Base-by-base conservation (phyloP, 345 rosid species). In the Odontarrhena argentea region DNA sequence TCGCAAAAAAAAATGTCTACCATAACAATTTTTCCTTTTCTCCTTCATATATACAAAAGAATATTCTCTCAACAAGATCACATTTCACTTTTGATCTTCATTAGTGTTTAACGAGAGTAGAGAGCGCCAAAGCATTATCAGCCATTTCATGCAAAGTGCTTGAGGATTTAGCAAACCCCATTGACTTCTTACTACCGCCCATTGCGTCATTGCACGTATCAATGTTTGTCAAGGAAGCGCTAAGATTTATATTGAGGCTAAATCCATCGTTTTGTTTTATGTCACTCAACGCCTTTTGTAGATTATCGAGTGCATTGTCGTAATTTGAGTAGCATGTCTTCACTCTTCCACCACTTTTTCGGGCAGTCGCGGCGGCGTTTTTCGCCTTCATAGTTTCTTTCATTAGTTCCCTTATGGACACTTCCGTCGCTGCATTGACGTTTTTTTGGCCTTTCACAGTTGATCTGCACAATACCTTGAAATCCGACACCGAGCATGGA, bases 171-270 rank as follows among this genome's bases (percentile, higher is more conserved):
- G 63, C 49, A 1, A 60, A 60, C 14, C 37, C 37, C 1, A 18
- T 60, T 4, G 70, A 55, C 10, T 14, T 11, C 5, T 63, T 47
- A 38, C 8, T 13, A 46, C 52, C 45, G 0, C 37, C 44, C 72
- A 60, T 51, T 1, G 77, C 72, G 13, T 82, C 83, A 9, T 52
- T 42, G 53, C 85, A 79, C 3, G 76, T 67, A 35, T 41, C 75
- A 15, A 61, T 46, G 14, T 79, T 36, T 2, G 79, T 51, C 22
- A 79, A 40, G 0, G 68, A 53, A 0, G 75, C 77, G 9, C 74
- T 76, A 52, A 81, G 74, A 38, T 74, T 68, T 30, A 28, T 51
- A 54, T 48, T 65, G 32, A 81, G 69, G 40, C 73, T 60, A 36
- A 32, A 37, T 13, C 57, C 67, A 63, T 81, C 85, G 7, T 61